Evolutionary conservation across 768 basidiomycete genomes (phyloP), one percentile per base, ranked within the genome.

Genomic region (Suillus placidus): DNA sequence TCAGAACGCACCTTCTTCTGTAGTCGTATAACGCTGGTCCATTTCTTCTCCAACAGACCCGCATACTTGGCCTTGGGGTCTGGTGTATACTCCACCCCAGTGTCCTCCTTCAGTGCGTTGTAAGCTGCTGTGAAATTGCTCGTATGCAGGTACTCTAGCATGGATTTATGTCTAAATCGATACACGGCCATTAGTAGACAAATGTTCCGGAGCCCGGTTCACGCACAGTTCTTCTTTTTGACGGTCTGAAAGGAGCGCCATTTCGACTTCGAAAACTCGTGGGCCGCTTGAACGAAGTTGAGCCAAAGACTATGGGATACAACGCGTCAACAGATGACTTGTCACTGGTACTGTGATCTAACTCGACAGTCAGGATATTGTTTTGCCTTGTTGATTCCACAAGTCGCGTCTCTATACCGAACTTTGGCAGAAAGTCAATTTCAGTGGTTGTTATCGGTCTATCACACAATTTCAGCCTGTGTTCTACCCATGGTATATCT

Each of bases 21-120:
- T 75, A 98, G 78, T 69, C 96, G 86, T 65, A 98, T 96, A 40
- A 97, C 94, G 73, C 91, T 93, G 58, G 94, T 97, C 96, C 96
- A 98, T 78, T 98, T 98, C 89, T 97, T 97, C 82, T 94, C 96
- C 66, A 98, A 80, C 64, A 98, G 80, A 1, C 95, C 95, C 2
- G 89, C 88, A 72, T 89, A 91, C 76, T 93, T 91, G 60, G 93
- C 88, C 74, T 92, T 94, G 30, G 93, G 88, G 81, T 97, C 95
- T 18, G 92, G 92, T 4, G 84, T 82, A 75, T 91, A 92, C 66
- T 89, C 87, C 34, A 84, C 73, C 64, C 83, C 82, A 38, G 83
- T 77, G 66, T 88, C 85, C 49, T 80, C 74, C 73, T 85, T 87
- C 67, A 87, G 77, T 30, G 87, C 85, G 68, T 87, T 83, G 72